Base-by-base conservation (phyloP, 768 basidiomycete genomes). In the Tubosaeta sp. region DNA sequence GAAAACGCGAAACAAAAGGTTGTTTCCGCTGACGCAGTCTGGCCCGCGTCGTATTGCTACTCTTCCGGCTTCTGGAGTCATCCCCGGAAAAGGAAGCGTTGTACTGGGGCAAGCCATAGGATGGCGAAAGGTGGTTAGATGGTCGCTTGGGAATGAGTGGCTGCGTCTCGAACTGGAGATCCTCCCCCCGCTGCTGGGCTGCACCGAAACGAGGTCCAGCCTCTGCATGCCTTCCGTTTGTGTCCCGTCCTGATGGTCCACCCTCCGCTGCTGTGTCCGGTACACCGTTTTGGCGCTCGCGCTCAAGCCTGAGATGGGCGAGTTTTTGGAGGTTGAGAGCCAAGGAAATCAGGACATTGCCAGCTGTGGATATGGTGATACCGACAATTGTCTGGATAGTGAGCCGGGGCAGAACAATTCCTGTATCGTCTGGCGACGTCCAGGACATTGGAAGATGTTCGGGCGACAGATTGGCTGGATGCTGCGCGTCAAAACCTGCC, bases 321-420 rank as follows among this genome's bases (percentile, higher is more conserved):
- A 95, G 79, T 66, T 97, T 97, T 71, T 98, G 95, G 32, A 89
- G 73, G 71, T 97, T 97, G 56, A 98, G 78, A 14, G 92, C 95
- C 22, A 95, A 78, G 10, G 88, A 90, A 56, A 97, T 93, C 55
- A 97, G 79, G 11, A 94, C 71, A 64, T 95, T 95, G 31, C 94
- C 94, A 8, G 78, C 74, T 50, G 95, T 80, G 4, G 93, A 87
- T 33, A 94, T 83, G 5, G 78, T 76, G 33, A 97, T 95, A 14
- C 95, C 95, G 50, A 91, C 83, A 61, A 79, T 67, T 5, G 83
- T 79, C 48, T 76, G 71, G 13, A 75, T 72, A 16, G 76, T 80
- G 48, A 89, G 66, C 59, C 76, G 71, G 27, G 85, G 85, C 19
- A 83, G 72, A 62, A 72, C 73, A 52, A 79, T 71, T 58, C 54